Evolutionary conservation across 208 protist genomes (phyloP).

Genomic region (Herpetomonas samuelpessoai): DNA sequence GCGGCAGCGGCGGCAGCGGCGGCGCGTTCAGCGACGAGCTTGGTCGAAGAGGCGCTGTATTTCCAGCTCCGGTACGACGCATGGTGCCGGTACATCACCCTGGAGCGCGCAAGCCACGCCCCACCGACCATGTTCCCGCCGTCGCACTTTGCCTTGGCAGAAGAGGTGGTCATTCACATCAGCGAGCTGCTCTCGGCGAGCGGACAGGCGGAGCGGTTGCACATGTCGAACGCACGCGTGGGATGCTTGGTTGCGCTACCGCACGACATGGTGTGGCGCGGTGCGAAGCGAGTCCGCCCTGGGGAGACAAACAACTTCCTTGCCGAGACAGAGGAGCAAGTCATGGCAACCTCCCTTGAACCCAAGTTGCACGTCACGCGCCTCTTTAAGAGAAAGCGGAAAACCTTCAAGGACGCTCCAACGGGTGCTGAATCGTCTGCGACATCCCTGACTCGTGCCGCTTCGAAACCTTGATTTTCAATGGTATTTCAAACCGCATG

Average conservation of each 20-base stretch:
- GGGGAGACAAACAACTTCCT: constrained; percentile 50
- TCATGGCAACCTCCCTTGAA: constrained; percentile 11
- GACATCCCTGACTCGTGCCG: constrained; percentile 7
- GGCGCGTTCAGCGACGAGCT: neutral
- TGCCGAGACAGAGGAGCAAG: constrained; percentile 26
- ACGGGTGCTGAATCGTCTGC: neutral
- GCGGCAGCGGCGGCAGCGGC: neutral
- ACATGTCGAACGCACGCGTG: constrained; percentile 34
- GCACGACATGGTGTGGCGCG: constrained; percentile 12
- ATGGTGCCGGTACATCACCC: constrained; percentile 64
- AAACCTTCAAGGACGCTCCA: neutral
- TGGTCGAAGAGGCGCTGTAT: constrained; percentile 15
- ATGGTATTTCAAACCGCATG: neutral
- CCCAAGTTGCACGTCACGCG: constrained; percentile 17
- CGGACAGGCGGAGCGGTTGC: constrained; percentile 57
- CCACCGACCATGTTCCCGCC: constrained; percentile 39
- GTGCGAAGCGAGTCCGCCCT: constrained; percentile 11
- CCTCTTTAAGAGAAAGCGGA: neutral
- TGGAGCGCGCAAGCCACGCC: constrained; percentile 35
- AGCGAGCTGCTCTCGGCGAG: constrained; percentile 39
- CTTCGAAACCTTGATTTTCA: constrained; percentile 16
- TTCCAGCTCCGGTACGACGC: constrained; percentile 55
- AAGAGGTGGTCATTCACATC: constrained; percentile 23
- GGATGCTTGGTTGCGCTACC: constrained; percentile 48
- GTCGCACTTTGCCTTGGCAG: constrained; percentile 25